These are phyloP conservation scores for Diplodia mutila DNA, from an alignment of 2,329 filamentous ascomycete species.

Conservation along the genomic window DNA sequence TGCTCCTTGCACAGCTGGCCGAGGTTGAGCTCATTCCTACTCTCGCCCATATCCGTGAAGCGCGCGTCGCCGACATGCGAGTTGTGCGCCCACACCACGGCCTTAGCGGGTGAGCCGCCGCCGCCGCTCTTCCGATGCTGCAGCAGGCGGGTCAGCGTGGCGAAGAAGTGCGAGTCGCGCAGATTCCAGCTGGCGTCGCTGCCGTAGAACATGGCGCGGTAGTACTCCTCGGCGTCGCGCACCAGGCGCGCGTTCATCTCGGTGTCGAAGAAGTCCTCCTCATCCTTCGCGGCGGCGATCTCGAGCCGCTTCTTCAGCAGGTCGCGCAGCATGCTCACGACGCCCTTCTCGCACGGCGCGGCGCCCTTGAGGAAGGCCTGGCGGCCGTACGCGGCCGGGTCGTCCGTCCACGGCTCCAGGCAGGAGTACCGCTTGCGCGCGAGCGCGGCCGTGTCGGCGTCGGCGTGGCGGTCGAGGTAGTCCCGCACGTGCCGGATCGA, in stretches of 20 bases:
- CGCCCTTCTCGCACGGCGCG: constrained; percentile 52
- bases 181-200: no score
- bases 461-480: constrained; percentile 51
- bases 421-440: constrained; percentile 53
- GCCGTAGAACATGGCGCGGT: no score
- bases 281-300: no score
- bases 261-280: no score
- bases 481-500: constrained; percentile 53
- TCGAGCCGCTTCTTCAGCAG: constrained; percentile 49
- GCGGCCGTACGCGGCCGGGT: constrained; percentile 55
- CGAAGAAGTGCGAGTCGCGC: no score
- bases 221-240: no score
- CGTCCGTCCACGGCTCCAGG: constrained; percentile 54
- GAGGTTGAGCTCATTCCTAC: not conserved
- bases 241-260: no score
- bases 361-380: constrained; percentile 39
- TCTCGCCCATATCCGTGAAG: not conserved
- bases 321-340: constrained; percentile 52
- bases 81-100: not conserved
- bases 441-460: constrained; percentile 48
- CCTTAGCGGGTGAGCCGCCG: no score
- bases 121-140: no score
- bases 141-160: no score
- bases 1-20: constrained; percentile 46
- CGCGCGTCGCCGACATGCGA: not conserved